Percentiles rank a stretch among this genome's conserved stretches.
Conservation (phyloP, 306 rosid species). For the cucumber (Cucumis sativus) region Cucumber_9930_V3 NC_026657.2:38551501-38552000, state of each 20-base stretch:
- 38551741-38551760: neutral
- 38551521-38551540: neutral
- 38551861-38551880: neutral
- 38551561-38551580: neutral
- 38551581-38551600: neutral
- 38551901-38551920: neutral
- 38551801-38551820: neutral
- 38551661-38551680: constrained; percentile 7
- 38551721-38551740: neutral
- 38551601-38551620: neutral
- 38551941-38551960: neutral
- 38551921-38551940: neutral
- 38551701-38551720: constrained; percentile 1
- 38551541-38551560: neutral
- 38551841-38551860: neutral
- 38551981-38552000: neutral
- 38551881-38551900: neutral
- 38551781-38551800: neutral
- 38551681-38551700: neutral
- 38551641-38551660: neutral
- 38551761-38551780: neutral
- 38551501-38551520: constrained; percentile 1
- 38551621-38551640: constrained; percentile 7
- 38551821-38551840: neutral
- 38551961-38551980: neutral